Conservation (phyloP, 306 rosid species). For the Cucurbita pepo region DNA sequence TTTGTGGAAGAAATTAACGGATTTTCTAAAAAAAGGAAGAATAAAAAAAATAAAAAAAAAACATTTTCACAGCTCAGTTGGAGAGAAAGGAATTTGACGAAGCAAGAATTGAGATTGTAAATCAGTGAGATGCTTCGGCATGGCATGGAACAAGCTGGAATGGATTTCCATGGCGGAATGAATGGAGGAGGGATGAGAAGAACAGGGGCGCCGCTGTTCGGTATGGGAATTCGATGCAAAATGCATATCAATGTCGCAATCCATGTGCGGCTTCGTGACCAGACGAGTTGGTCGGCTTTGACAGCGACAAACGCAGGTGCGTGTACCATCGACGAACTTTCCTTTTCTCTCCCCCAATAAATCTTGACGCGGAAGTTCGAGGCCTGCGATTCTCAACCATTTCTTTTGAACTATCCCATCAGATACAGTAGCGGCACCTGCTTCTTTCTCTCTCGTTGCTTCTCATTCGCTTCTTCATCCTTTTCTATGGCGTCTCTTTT, state of each 20-base stretch:
- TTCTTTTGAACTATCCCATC: neutral
- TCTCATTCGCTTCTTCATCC: neutral
- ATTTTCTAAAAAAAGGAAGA: too few relatives aligned
- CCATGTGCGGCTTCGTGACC: neutral
- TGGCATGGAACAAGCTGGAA: neutral
- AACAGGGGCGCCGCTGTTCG: neutral
- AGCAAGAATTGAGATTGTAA: neutral
- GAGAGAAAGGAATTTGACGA: neutral
- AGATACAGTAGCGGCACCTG: neutral
- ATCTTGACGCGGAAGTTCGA: slow-evolving; percentile 1
- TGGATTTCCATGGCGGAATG: neutral
- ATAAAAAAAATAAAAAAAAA: too few relatives aligned
- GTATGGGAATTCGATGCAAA: neutral
- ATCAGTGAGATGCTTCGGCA: neutral
- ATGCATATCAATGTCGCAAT: neutral
- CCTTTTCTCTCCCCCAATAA: neutral
- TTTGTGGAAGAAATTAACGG: too few relatives aligned
- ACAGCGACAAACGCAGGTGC: neutral
- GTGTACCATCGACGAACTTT: neutral
- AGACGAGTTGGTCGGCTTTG: neutral
- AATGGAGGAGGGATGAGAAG: neutral
- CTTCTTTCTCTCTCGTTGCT: neutral
- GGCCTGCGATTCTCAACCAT: neutral
- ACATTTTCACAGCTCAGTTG: neutral
- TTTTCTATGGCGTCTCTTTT: slow-evolving; percentile 8